phyloP scores from a whole-genome alignment of 2,329 filamentous ascomycete genomes.

The Fusarium coicis region DNA sequence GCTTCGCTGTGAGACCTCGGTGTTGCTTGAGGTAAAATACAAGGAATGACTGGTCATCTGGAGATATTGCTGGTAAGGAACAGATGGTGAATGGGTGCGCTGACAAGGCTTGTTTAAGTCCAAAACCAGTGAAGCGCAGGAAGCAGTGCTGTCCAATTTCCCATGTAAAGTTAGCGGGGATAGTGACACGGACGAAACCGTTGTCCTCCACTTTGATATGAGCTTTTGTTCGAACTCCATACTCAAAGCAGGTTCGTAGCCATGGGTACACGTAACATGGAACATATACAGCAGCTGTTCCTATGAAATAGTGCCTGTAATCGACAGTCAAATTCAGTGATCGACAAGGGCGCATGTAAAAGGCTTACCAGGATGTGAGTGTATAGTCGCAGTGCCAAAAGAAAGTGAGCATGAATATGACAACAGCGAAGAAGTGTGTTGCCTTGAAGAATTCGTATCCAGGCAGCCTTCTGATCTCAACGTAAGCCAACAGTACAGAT shows the following conservation, averaged over 20 bases:
- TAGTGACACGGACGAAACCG: background rate
- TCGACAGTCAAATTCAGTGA: rapidly evolving
- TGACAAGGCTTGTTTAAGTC: background rate
- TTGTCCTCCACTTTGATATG: background rate
- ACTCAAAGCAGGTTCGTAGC: background rate
- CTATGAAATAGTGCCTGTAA: background rate
- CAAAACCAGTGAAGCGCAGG: background rate
- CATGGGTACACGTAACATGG: background rate
- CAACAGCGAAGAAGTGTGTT: background rate
- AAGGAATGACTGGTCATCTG: background rate
- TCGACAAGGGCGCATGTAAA: rapidly evolving
- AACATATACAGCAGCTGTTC: background rate
- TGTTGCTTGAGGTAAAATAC: background rate
- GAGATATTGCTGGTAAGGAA: background rate
- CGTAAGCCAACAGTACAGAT: no score
- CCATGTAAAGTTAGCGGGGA: background rate
- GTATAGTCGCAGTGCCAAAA: background rate
- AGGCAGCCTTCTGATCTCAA: background rate
- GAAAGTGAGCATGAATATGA: background rate
- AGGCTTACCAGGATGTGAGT: background rate
- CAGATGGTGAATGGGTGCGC: background rate
- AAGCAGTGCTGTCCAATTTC: background rate
- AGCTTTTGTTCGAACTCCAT: background rate
- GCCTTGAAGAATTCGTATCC: background rate
- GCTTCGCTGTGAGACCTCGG: background rate